These are phyloP conservation scores for Hansenula sp. DNA, from an alignment of 1,139 yeast species.

Conservation along the genomic window DNA sequence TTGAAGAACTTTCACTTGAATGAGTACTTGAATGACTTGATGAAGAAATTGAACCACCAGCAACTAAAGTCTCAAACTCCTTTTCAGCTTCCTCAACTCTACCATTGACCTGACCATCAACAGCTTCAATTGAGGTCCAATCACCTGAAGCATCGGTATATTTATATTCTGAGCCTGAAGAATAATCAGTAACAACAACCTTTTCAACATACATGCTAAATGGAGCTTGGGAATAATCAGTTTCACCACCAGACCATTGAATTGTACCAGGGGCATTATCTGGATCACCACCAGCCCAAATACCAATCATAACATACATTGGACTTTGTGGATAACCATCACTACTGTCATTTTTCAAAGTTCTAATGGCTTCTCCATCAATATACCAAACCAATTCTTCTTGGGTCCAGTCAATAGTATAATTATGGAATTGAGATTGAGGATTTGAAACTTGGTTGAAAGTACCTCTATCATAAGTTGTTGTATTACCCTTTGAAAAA, in stretches of 20 bases:
- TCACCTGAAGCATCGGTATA: constrained; percentile 64
- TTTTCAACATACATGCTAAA: constrained; percentile 64
- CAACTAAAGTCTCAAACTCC: constrained; percentile 43
- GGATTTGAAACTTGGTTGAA: constrained; percentile 58
- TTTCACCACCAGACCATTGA: constrained; percentile 82
- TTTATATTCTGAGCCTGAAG: constrained; percentile 66
- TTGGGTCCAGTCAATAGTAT: constrained; percentile 79
- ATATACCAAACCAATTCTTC: constrained; percentile 56
- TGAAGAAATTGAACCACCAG: constrained; percentile 23
- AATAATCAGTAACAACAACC: constrained; percentile 69
- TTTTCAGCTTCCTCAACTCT: constrained; percentile 45
- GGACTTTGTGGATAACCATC: constrained; percentile 79
- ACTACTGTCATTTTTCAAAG: constrained; percentile 44
- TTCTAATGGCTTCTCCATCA: constrained; percentile 60
- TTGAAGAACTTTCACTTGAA: constrained; percentile 6
- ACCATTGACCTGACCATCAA: constrained; percentile 62
- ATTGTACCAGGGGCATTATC: constrained; percentile 65
- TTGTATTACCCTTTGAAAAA: constrained; percentile 75
- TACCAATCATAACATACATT: constrained; percentile 64
- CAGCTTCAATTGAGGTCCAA: constrained; percentile 66
- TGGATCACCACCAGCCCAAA: constrained; percentile 84
- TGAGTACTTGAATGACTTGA: background rate
- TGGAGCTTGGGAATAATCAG: constrained; percentile 64
- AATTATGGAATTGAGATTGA: constrained; percentile 62
- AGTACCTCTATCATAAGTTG: constrained; percentile 76